Conservation (phyloP, 345 rosid genomes). For the Eucalyptus regnans region DNA sequence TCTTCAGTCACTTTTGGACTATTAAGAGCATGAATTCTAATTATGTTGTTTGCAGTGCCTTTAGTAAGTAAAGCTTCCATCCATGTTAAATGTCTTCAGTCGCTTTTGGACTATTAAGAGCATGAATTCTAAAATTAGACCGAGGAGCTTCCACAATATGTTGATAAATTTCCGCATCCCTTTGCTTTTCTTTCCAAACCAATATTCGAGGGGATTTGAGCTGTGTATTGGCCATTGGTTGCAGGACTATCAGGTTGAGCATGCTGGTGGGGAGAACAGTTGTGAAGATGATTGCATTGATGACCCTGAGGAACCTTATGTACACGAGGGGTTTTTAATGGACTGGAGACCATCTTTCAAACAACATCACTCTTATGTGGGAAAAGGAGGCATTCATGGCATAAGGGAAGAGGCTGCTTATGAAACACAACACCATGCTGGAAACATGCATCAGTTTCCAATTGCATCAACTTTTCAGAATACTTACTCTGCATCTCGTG, state of each 20-base stretch:
- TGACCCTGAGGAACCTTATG: conserved; percentile 49
- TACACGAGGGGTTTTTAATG: conserved; percentile 84
- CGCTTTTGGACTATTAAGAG: neutral
- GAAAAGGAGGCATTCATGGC: neutral
- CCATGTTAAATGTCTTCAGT: neutral
- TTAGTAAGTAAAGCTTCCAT: neutral
- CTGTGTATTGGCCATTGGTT: neutral
- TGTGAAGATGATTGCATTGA: conserved; percentile 49
- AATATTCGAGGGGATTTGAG: neutral
- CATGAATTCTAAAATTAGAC: neutral
- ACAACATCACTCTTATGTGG: conserved; percentile 5
- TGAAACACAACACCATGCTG: conserved; percentile 14
- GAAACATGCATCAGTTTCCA: conserved; percentile 19
- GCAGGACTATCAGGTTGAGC: conserved; percentile 45
- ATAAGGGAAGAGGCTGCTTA: conserved; percentile 16
- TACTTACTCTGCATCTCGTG: conserved; percentile 4
- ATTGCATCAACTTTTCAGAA: conserved; percentile 1
- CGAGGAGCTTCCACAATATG: neutral
- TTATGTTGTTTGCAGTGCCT: neutral
- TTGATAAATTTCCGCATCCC: neutral
- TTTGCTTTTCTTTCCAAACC: neutral
- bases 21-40: neutral
- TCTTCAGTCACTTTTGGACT: neutral
- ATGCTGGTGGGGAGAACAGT: conserved; percentile 27
- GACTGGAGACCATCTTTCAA: conserved; percentile 55